Base-by-base conservation (phyloP, 2,329 filamentous ascomycete species). In the Fusarium compactum region DNA sequence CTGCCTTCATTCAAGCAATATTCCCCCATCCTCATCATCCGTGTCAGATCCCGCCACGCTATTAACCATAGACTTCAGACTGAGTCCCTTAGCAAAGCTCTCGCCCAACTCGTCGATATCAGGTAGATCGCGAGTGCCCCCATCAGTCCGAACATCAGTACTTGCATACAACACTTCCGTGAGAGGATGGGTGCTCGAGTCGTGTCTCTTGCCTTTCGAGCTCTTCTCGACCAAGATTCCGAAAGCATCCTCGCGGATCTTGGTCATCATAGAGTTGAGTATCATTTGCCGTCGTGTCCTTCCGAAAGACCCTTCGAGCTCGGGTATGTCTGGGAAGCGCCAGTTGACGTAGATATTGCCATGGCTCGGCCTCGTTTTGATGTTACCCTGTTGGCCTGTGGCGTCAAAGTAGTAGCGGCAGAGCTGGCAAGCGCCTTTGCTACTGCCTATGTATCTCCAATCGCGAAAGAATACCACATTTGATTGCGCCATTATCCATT, bases 361-460 rank as follows among this genome's bases (percentile, higher is more conserved):
- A 45, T 82, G 81, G 0, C 76, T 69, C 4, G 71, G 34, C 1
- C 82, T 75, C 2, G 79, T 76, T 4, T 68, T 51, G 4, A 82
- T 73, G 2, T 32, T 41, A 0, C 53, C 16, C 40, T 72, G 69
- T 1, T 71, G 62, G 4, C 72, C 61, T 0, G 69, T 67, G 0
- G 69, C 67, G 2, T 57, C 52, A n/a, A 83, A 81, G 52, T 81
- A 84, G 50, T 78, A 77, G 6, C 71, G 43, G 27, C 82, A 84
- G 2, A 84, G 74, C 1, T 76, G 74, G 34, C 82, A 84, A 0
- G 80, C 78, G 0, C 81, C 81, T 65, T 84, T 84, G 70, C 80
- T 82, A 29, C 72, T 74, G 1, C 81, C 82, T n/a, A 84, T 80
- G 56, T 82, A 83, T 16, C 66, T 72, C 60, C 74, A 77, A 11